Percentiles rank a stretch among this genome's conserved stretches.
phyloP scores from a whole-genome alignment of 2,329 filamentous ascomycete species.

The Scedosporium dehoogii region DNA sequence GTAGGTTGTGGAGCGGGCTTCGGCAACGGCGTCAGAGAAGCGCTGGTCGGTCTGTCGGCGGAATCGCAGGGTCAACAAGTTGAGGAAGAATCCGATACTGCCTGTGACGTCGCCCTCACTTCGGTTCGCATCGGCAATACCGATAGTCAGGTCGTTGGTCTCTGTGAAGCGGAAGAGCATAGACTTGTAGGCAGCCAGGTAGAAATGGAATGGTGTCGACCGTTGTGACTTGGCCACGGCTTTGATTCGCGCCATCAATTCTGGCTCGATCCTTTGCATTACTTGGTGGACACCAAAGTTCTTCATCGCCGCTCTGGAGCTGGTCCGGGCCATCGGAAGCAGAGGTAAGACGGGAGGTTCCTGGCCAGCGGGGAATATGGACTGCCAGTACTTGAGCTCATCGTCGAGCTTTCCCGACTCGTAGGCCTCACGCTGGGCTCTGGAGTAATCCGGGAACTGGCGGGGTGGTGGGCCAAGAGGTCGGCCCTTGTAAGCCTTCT shows the following conservation, averaged over 20 bases:
- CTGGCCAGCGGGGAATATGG: slow-evolving; percentile 12
- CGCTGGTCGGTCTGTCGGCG: slow-evolving; percentile 12
- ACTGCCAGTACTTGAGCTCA: slow-evolving; percentile 25
- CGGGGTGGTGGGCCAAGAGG: slow-evolving; percentile 11
- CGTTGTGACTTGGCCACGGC: slow-evolving; percentile 10
- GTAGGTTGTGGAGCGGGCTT: slow-evolving; percentile 18
- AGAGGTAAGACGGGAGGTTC: slow-evolving; percentile 19
- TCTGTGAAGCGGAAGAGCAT: slow-evolving; percentile 24
- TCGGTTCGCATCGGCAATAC: slow-evolving; percentile 34
- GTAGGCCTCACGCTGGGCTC: slow-evolving; percentile 18
- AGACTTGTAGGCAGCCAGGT: slow-evolving; percentile 28
- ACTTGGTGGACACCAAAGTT: slow-evolving; percentile 13
- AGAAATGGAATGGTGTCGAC: slow-evolving; percentile 31
- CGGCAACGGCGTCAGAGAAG: slow-evolving; percentile 12
- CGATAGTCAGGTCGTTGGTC: slow-evolving; percentile 31
- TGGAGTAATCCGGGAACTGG: slow-evolving; percentile 26
- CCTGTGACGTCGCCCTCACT: slow-evolving; percentile 21
- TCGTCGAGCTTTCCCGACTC: slow-evolving; percentile 17
- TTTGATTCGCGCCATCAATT: slow-evolving; percentile 15
- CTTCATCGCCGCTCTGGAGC: slow-evolving; percentile 10
- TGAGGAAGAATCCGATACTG: slow-evolving; percentile 36
- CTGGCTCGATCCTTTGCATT: slow-evolving; percentile 10
- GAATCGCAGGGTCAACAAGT: slow-evolving; percentile 36
- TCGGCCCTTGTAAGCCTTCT: slow-evolving; percentile 27
- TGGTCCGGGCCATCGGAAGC: slow-evolving; percentile 17